These are phyloP conservation scores for Boletus barrowsii DNA, from an alignment of 768 basidiomycete genomes.

Conservation along the genomic window DNA sequence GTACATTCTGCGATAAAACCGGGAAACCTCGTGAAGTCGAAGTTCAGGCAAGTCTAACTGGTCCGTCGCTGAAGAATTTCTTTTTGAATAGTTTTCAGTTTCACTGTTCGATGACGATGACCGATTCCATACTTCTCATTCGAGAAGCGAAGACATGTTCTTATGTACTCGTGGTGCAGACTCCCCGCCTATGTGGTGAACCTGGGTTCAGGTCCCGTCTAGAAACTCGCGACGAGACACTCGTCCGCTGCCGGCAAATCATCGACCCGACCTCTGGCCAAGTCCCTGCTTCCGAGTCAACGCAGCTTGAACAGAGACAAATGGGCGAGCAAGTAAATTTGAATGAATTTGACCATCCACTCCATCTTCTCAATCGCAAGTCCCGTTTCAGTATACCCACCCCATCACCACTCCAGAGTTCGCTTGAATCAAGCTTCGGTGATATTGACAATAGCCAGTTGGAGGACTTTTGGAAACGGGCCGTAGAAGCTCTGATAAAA, in stretches of 20 bases:
- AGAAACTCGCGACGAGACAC: constrained; percentile 61
- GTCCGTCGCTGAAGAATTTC: constrained; percentile 1
- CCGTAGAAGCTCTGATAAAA: constrained; percentile 29
- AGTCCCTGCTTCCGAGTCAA: constrained; percentile 23
- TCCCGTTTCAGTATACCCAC: constrained; percentile 44
- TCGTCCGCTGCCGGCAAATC: constrained; percentile 79
- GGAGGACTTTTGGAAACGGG: constrained; percentile 28
- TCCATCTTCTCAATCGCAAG: constrained; percentile 48
- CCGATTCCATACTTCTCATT: constrained; percentile 85
- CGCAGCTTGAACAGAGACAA: constrained; percentile 30
- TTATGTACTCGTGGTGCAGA: constrained; percentile 92
- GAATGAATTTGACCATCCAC: constrained; percentile 54
- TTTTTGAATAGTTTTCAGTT: constrained; percentile 48
- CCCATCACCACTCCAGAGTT: constrained; percentile 14
- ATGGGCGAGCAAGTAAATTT: constrained; percentile 32
- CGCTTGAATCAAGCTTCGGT: constrained; percentile 14
- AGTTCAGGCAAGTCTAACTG: constrained; percentile 68
- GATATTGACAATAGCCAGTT: constrained; percentile 17
- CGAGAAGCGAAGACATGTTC: constrained; percentile 93
- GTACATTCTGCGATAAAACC: constrained; percentile 92
- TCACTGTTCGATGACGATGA: constrained; percentile 93
- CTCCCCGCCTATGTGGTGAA: constrained; percentile 89
- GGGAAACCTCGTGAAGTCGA: constrained; percentile 85
- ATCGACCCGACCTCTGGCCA: constrained; percentile 33
- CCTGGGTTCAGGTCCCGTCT: constrained; percentile 84